Base-by-base conservation (phyloP, 75 land plant genomes). In the Cryptomeria japonica region DNA sequence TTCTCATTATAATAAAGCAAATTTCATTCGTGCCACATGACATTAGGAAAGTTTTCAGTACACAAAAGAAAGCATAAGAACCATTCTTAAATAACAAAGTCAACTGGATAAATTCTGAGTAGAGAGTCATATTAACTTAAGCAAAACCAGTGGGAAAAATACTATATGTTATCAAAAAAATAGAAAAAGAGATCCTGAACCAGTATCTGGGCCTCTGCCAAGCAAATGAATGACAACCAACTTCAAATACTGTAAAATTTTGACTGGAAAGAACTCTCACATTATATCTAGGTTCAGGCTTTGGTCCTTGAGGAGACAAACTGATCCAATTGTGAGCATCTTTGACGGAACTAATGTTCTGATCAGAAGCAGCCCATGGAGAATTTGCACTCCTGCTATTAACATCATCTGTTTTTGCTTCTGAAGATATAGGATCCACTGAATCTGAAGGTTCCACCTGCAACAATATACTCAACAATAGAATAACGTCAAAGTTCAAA, bases 241-340 rank as follows among this genome's bases (percentile, higher is more conserved):
- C 44, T 79, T 79, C 36, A 9, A 19, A 19, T 39, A 2, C 44
- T 39, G 32, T 11, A 44, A 86, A 19, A 80, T 88, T 36, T 15
- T 70, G 32, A 78, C 83, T 77, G 32, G 5, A 84, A 61, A 85
- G 44, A 46, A 70, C 55, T 8, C 55, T 8, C 22, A 97, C 99
- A 91, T 94, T 91, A 47, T 89, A 94, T 3, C 99, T 96, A 89
- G 97, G 93, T 41, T 92, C 58, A 85, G 99, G 99, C 87, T 91
- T 94, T n/a, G 91, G 89, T 53, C 97, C 99, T 10, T 80, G 37
- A 49, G 91, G 92, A 39, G 96, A 88, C 84, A 95, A 84, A 39
- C 77, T 88, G 91, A 88, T 94, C 99, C 99, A 97, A 84, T 79
- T 92, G 37, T 84, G 85, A 84, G 85, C 55, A 84, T 84, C 58